Base-by-base conservation (phyloP, 306 rosid genomes). In the Adenanthera pavonina region DNA sequence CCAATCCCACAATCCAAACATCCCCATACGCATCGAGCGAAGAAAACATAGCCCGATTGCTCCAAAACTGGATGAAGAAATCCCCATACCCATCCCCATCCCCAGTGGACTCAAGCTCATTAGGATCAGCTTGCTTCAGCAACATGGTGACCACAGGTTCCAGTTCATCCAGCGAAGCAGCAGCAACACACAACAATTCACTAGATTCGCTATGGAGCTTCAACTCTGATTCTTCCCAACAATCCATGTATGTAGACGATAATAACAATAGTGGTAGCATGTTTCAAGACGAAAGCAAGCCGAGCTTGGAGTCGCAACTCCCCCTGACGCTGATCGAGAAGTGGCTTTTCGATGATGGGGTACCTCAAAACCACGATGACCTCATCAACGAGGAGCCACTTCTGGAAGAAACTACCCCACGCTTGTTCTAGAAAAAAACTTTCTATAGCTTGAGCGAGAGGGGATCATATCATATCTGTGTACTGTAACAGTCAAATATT, bases 331-430 rank as follows among this genome's bases (percentile, higher is more conserved):
- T 95, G 72, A 77, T 95, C 6, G 99, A 95, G 87, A 90, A 90
- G 60, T 95, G 99, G 99, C 91, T 95, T 0, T 87, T 90, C 52
- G 97, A 95, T 43, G 99, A 93, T 65, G 89, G 85, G 0, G 81
- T 88, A 5, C 76, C 65, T 86, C 92, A 90, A 10, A 88, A 87
- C 66, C 91, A 85, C 33, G 94, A 83, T 16, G 89, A 88, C 68
- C 87, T 90, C 19, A 83, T 94, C 36, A 74, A 76, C 84, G 84
- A 90, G 86, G 84, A 90, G 86, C 3, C 73, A 12, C 51, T 44
- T 19, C 46, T 92, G 38, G 89, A 88, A 35, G 87, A 82, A 70
- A 59, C 73, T 72, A 66, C 77, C 7, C 57, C 79, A 35, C 82
- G 68, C 57, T 84, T 92, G 78, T 89, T 89, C 78, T 92, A 80